Evolutionary conservation across 176 grass and related monocot genomes (phyloP).

Genomic region (Phyllostachys edulis): DNA sequence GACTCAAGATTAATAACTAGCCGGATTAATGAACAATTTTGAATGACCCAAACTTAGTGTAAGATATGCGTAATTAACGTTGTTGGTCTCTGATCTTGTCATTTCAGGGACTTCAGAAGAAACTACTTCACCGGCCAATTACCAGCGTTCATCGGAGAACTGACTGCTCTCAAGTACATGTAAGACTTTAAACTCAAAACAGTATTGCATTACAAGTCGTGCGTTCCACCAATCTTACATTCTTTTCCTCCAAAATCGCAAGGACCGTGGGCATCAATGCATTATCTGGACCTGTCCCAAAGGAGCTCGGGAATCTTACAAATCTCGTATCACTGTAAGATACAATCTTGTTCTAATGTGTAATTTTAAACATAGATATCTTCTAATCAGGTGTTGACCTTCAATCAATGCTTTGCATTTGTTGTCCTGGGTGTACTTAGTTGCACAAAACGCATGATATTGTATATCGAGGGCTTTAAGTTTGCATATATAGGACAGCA

Average conservation of each 20-base stretch:
- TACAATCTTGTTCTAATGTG: background rate
- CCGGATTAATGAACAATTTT: background rate
- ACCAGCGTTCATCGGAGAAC: slow-evolving; percentile 77
- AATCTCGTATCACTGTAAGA: slow-evolving; percentile 62
- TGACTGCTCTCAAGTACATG: slow-evolving; percentile 65
- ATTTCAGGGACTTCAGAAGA: slow-evolving; percentile 59
- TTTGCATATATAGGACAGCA: background rate
- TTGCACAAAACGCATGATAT: background rate
- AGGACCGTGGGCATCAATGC: slow-evolving; percentile 69
- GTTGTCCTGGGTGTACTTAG: background rate
- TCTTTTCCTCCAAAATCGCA: slow-evolving; percentile 24
- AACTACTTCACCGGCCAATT: slow-evolving; percentile 68
- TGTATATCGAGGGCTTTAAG: background rate
- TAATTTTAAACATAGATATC: background rate
- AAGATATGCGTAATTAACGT: background rate
- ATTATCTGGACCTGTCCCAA: slow-evolving; percentile 81
- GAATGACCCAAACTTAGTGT: background rate
- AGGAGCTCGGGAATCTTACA: slow-evolving; percentile 75
- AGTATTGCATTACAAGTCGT: background rate
- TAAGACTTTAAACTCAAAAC: background rate
- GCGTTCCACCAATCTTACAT: background rate
- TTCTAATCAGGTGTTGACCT: background rate
- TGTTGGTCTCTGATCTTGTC: slow-evolving; percentile 15
- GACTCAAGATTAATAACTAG: background rate
- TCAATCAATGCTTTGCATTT: background rate